Base-by-base conservation (phyloP, 805 yeast species). In the Isabelozyma gotoi region DNA sequence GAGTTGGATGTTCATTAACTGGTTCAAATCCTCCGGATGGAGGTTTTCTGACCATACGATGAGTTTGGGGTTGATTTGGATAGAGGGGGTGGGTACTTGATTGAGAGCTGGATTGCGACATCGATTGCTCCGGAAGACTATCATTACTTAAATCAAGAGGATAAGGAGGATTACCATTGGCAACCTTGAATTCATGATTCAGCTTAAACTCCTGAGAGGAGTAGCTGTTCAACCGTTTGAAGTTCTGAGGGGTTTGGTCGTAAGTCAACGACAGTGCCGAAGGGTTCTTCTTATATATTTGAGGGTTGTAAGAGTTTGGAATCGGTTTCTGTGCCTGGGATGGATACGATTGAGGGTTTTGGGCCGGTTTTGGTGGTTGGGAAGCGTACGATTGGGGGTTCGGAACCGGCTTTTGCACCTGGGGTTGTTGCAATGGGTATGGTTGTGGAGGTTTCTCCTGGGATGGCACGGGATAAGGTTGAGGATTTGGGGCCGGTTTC, bases 21-120 rank as follows among this genome's bases (percentile, higher is more conserved):
- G 29, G 2, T 3, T 24, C 29, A 24, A 50, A 43, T 20, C 38
- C 41, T n/a, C 49, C 44, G 18, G 52, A 48, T n/a, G 58, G 60
- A 2, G 43, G 47, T 38, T 49, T 56, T 27, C 56, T 48, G 12
- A 39, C 43, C 19, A 43, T 33, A 11, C 39, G 48, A 36, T 47
- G 52, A 14, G 15, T 17, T 20, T 18, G 43, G 19, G 16, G 29
- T 24, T 24, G 27, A 31, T 17, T 16, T 34, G 14, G 35, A 36
- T 12, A 19, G 34, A 16, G 34, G 37, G 11, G 38, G 42, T 2
- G 34, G 40, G 39, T 36, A 44, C 4, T 32, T 29, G 35, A 39
- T 27, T 18, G 32, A 17, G 37, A 7, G 37, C 16, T 32, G 15
- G 39, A 18, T 19, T 21, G 16, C 3, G 35, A 19, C 15, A 16